Evolutionary conservation across 495 filamentous ascomycete genomes (phyloP).

Genomic region (Penicillium paxilli): DNA sequence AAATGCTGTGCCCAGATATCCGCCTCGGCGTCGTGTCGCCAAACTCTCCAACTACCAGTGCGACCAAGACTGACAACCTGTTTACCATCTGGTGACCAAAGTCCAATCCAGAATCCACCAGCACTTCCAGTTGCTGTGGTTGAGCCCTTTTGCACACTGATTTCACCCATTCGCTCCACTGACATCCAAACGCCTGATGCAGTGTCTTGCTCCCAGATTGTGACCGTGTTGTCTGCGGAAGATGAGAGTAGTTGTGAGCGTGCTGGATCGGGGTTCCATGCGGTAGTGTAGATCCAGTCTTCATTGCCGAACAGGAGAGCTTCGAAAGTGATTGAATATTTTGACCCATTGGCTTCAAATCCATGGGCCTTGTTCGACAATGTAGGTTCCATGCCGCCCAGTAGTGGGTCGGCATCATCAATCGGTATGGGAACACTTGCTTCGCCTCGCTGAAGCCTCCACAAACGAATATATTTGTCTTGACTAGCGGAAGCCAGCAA

Average conservation of each 20-base stretch:
- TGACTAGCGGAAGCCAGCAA: slow-evolving; percentile 92
- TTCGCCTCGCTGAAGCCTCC: slow-evolving; percentile 76
- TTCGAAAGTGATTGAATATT: slow-evolving; percentile 87
- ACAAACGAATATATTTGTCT: slow-evolving; percentile 95
- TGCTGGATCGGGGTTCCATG: slow-evolving; percentile 63
- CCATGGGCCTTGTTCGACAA: slow-evolving; percentile 87
- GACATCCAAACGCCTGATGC: slow-evolving; percentile 89
- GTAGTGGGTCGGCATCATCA: slow-evolving; percentile 52
- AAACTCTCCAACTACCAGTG: slow-evolving; percentile 90
- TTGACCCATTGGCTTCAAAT: slow-evolving; percentile 55
- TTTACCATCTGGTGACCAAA: slow-evolving; percentile 82
- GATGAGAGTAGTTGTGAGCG: slow-evolving; percentile 78
- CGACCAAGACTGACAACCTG: slow-evolving; percentile 79
- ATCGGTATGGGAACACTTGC: slow-evolving; percentile 27
- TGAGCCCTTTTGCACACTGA: slow-evolving; percentile 89
- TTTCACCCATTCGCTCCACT: slow-evolving; percentile 80
- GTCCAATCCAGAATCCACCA: slow-evolving; percentile 92
- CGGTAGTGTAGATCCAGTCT: slow-evolving; percentile 92
- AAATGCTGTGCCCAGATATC: slow-evolving; percentile 73
- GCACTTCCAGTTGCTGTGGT: slow-evolving; percentile 94
- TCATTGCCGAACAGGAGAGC: slow-evolving; percentile 94
- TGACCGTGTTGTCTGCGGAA: slow-evolving; percentile 92
- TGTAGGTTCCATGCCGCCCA: slow-evolving; percentile 58
- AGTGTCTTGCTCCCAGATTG: slow-evolving; percentile 85
- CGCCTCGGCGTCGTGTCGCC: slow-evolving; percentile 57